Percentiles rank a stretch among this genome's conserved stretches.
These are phyloP conservation scores for Zymoseptoria tritici DNA, from an alignment of 2,329 filamentous ascomycete species.

Conservation along the genomic window DNA sequence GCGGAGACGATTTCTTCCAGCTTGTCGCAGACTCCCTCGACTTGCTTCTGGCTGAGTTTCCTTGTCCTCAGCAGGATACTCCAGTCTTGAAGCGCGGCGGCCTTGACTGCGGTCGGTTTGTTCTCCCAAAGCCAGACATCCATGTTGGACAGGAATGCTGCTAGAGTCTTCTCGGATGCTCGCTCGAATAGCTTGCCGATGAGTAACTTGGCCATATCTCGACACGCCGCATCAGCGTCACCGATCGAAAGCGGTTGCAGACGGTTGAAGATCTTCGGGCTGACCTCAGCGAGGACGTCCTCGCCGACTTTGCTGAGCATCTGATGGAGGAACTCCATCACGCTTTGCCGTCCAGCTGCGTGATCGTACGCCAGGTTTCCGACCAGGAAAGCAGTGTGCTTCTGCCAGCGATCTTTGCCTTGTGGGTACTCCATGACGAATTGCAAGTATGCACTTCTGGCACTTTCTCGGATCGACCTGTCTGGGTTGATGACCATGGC, in stretches of 20 bases:
- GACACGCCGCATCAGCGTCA: constrained; percentile 79
- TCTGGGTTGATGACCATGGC: constrained; percentile 97
- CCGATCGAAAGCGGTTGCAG: constrained; percentile 80
- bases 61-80: constrained; percentile 68
- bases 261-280: constrained; percentile 75
- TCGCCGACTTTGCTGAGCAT: constrained; percentile 79
- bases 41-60: constrained; percentile 60
- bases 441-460: constrained; percentile 83
- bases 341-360: constrained; percentile 79
- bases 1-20: constrained; percentile 47
- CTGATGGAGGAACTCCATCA: constrained; percentile 84
- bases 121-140: constrained; percentile 69
- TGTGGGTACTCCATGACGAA: constrained; percentile 94
- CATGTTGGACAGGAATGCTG: constrained; percentile 63
- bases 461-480: constrained; percentile 76
- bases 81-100: constrained; percentile 72
- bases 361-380: constrained; percentile 88
- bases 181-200: constrained; percentile 74
- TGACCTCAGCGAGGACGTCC: constrained; percentile 73
- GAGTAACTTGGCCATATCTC: constrained; percentile 70
- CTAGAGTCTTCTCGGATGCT: constrained; percentile 63
- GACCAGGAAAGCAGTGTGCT: constrained; percentile 81
- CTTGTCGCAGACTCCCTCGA: constrained; percentile 48
- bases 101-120: constrained; percentile 62
- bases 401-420: constrained; percentile 77